Evolutionary conservation across 1,139 yeast species (phyloP).

Genomic region (Kodamaea plutei): DNA sequence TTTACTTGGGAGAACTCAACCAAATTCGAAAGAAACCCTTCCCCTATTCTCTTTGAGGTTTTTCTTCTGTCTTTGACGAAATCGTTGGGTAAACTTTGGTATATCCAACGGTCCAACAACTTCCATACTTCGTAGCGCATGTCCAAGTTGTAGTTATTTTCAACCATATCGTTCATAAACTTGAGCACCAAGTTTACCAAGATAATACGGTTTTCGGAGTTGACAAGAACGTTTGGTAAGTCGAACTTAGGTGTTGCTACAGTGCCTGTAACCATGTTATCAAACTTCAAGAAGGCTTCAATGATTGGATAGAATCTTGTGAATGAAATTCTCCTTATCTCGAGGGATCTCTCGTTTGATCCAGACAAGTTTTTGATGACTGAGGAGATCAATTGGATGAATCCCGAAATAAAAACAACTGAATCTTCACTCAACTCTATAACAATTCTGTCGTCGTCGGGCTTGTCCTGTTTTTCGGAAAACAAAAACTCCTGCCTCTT

Average conservation of each 20-base stretch:
- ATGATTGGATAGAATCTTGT: slow-evolving; percentile 35
- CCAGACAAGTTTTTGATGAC: slow-evolving; percentile 30
- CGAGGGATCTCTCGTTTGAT: slow-evolving; percentile 22
- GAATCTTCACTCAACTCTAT: slow-evolving; percentile 79
- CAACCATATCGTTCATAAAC: slow-evolving; percentile 49
- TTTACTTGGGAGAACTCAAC: slow-evolving; percentile 49
- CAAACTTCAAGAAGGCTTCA: slow-evolving; percentile 36
- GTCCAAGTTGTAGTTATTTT: slow-evolving; percentile 26
- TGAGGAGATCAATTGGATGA: slow-evolving; percentile 44
- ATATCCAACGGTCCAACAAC: slow-evolving; percentile 70
- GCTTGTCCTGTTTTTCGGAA: slow-evolving; percentile 18
- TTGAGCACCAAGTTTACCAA: slow-evolving; percentile 33
- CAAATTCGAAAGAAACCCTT: slow-evolving; percentile 32
- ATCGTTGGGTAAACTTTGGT: slow-evolving; percentile 31
- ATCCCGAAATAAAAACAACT: slow-evolving; percentile 70
- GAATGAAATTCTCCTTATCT: slow-evolving; percentile 30
- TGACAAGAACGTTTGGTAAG: slow-evolving; percentile 24
- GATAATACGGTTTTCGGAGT: slow-evolving; percentile 35
- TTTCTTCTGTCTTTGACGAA: no score
- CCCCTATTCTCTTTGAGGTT: slow-evolving; percentile 6
- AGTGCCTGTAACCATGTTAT: slow-evolving; percentile 30
- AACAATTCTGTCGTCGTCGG: slow-evolving; percentile 20
- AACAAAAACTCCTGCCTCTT: slow-evolving; percentile 38
- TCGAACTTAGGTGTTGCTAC: slow-evolving; percentile 20
- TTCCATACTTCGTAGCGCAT: slow-evolving; percentile 61